Base-by-base conservation (phyloP, 176 grass and related monocot genomes). In the Zoysia pacifica region DNA sequence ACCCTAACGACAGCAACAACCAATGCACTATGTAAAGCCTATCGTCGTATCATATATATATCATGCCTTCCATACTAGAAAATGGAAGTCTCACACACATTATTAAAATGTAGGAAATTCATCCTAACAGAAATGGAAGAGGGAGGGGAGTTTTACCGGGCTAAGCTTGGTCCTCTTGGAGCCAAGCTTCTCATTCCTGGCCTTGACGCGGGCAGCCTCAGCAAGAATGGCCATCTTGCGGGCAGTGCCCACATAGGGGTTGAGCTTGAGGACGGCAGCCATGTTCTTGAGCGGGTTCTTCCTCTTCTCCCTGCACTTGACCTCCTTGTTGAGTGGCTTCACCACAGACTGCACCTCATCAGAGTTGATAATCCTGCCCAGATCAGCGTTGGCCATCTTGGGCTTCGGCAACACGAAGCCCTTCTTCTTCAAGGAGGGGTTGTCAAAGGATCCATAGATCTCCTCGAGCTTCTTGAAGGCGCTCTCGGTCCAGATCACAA, bases 401-500 rank as follows among this genome's bases (percentile, higher is more conserved):
- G 93, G 80, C 88, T 90, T 84, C 0, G 90, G 90, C 45, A 97
- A 73, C 14, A 97, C 83, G 42, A 93, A 97, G 7, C 93, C 90
- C 88, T 97, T 97, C 83, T 97, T 97, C 90, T 93, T 97, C 86
- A 81, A 85, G 0, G 93, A 90, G 0, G 83, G 83, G 19, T 87
- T 81, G 0, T 97, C 93, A 16, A 93, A 89, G 83, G 80, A 83
- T 6, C 93, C 93, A 13, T 84, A 97, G 10, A 93, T 88, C 36
- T 86, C 82, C 67, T 97, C 93, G 1, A 97, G 83, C 88, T 97
- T 97, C 83, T 97, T 91, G 62, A 97, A 93, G 1, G 93, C 93
- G 28, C 87, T 93, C 86, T 93, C 89, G 49, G 93, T 97, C 93
- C 93, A 97, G 72, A 97, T 90, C 52, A 97, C 87, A 58, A 97